Evolutionary conservation across 176 grass and related monocot genomes (phyloP), one percentile per base, ranked within the genome.

Genomic region (Oryza officinalis): DNA sequence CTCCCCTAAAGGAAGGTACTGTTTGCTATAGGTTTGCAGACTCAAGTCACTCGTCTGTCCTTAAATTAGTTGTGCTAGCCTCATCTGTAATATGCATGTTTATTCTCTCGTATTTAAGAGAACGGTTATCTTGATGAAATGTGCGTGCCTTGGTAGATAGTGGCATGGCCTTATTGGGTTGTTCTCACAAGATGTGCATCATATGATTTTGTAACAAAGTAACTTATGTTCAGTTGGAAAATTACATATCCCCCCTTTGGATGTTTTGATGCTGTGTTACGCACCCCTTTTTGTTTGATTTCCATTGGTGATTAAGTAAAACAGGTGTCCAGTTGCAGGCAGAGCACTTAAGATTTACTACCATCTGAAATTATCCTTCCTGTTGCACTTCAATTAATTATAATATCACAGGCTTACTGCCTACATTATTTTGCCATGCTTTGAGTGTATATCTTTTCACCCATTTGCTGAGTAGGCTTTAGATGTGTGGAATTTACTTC

Each of bases 41-140:
- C 65, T 78, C 47, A 50, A 50, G 4, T 50, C 52, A 61, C 2
- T 66, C 3, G 3, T n/a, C 47, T 82, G 44, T 81, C 18, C 78
- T 12, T 76, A 31, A 11, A 13, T 64, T 32, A 49, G 20, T 33
- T 78, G 22, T 5, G 54, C 2, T 61, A 25, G 10, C 20, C 25
- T 43, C 43, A 67, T 68, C 10, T 13, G 2, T 31, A 45, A 73
- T 63, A 44, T 72, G 80, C 50, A 81, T 1, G 4, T 8, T 35
- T 14, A 38, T 74, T 74, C 27, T 59, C 14, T 86, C 65, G 2
- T 71, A 45, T n/a, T 18, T 78, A 17, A 20, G 27, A 59, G 22
- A 45, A 45, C 13, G 60, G 32, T 69, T 59, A 74, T 75, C 45
- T 60, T 74, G 17, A 65, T 82, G 40, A 32, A 83, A 12, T 64